Evolutionary conservation across 2,329 filamentous ascomycete genomes (phyloP).

Genomic region (Aspergillus sp.): DNA sequence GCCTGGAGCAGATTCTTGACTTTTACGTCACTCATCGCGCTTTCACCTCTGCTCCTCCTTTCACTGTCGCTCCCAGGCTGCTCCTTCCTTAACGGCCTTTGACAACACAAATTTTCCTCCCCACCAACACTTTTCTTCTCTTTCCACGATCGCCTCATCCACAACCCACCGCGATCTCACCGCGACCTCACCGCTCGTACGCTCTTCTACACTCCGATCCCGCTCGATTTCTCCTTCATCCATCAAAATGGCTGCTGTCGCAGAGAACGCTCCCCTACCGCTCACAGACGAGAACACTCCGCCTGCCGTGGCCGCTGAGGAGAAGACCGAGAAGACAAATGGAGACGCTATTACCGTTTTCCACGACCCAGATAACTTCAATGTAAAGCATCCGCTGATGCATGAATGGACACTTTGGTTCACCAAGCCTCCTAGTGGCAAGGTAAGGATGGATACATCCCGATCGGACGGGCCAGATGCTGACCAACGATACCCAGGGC

Average conservation of each 20-base stretch:
- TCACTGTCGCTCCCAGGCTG: constrained; percentile 25
- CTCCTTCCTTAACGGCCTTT: constrained; percentile 31
- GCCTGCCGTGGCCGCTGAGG: constrained; percentile 52
- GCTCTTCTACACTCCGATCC: constrained; percentile 15
- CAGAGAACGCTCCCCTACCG: constrained; percentile 40
- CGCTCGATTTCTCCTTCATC: constrained; percentile 4
- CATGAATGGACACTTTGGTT: constrained; percentile 99
- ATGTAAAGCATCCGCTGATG: constrained; percentile 97
- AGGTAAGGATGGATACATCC: constrained; percentile 61
- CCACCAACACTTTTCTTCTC: constrained; percentile 25
- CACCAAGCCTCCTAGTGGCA: constrained; percentile 95
- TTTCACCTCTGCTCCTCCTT: constrained; percentile 19
- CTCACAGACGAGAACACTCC: constrained; percentile 60
- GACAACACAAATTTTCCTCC: constrained; percentile 29
- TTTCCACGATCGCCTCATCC: constrained; percentile 17
- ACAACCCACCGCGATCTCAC: constrained; percentile 15
- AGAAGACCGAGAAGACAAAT: constrained; percentile 39
- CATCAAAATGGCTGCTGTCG: constrained; percentile 43
- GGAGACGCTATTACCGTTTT: constrained; percentile 86
- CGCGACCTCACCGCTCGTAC: constrained; percentile 14
- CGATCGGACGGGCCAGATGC: neutral
- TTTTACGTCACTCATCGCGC: constrained; percentile 13
- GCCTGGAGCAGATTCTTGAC: constrained; percentile 44
- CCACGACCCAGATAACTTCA: constrained; percentile 98
- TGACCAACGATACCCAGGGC: constrained; percentile 59